Conservation (phyloP, 1,139 yeast genomes). For the Kluyveromyces sp. region DNA sequence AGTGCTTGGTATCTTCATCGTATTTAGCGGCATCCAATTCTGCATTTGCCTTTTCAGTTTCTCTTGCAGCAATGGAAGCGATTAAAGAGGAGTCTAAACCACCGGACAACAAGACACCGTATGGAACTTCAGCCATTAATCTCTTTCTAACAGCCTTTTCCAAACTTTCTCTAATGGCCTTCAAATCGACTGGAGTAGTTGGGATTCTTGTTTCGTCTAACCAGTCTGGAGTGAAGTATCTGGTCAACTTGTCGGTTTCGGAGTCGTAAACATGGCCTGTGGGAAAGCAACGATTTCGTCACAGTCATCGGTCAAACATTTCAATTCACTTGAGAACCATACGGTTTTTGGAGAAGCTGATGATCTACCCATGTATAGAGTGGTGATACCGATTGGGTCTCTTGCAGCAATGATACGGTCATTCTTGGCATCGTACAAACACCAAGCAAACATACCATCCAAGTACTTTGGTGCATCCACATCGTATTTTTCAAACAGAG, state of each 20-base stretch:
- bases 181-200: conserved; percentile 63
- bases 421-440: conserved; percentile 68
- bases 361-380: conserved; percentile 88
- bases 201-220: conserved; percentile 78
- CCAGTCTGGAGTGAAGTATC: conserved; percentile 92
- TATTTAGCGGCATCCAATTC: conserved; percentile 34
- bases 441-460: conserved; percentile 99
- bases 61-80: conserved; percentile 95
- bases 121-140: conserved; percentile 98
- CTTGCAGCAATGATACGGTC: conserved; percentile 95
- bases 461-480: conserved; percentile 84
- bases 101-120: conserved; percentile 93
- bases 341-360: conserved; percentile 65
- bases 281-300: conserved; percentile 91
- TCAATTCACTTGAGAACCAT: conserved; percentile 88
- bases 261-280: conserved; percentile 95
- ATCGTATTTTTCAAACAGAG: conserved; percentile 78
- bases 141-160: conserved; percentile 97
- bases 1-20: conserved; percentile 43
- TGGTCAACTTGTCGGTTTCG: conserved; percentile 69
- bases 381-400: conserved; percentile 96
- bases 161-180: conserved; percentile 63
- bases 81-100: conserved; percentile 95
- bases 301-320: conserved; percentile 90
- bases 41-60: conserved; percentile 70